A percentile compares a stretch with the other conserved stretches of the same genome.
Evolutionary conservation across 257 asterid genomes (phyloP).

Genomic region (Coffea eugenioides): DNA sequence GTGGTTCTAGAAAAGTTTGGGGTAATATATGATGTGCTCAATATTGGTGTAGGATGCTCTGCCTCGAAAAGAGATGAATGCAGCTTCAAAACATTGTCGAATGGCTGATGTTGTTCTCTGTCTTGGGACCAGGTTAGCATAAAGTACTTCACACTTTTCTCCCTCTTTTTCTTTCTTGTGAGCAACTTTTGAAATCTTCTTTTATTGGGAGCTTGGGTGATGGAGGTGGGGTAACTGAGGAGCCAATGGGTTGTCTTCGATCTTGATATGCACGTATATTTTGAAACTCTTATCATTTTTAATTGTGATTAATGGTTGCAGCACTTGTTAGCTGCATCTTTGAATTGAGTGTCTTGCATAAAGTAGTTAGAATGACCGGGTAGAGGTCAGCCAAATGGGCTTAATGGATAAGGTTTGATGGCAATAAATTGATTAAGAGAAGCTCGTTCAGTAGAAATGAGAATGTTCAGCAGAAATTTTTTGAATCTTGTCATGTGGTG

Average conservation of each 20-base stretch:
- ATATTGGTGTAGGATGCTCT: conserved; percentile 62
- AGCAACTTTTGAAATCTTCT: background rate
- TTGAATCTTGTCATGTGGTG: background rate
- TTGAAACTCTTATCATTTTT: background rate
- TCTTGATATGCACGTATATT: background rate
- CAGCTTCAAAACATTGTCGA: conserved; percentile 88
- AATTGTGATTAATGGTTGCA: background rate
- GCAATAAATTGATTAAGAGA: background rate
- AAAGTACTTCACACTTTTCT: background rate
- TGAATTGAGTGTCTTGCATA: background rate
- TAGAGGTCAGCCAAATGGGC: background rate
- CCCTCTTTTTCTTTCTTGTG: background rate
- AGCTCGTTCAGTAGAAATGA: background rate
- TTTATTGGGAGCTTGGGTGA: background rate
- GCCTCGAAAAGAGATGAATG: conserved; percentile 89
- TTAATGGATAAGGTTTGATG: background rate
- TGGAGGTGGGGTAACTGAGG: background rate
- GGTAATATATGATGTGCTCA: background rate
- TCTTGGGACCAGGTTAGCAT: conserved; percentile 83
- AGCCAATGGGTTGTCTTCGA: background rate
- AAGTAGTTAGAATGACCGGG: background rate
- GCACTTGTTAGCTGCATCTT: background rate
- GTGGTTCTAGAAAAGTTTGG: background rate
- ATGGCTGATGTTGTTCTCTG: conserved; percentile 91
- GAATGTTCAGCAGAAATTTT: background rate